Conservation (phyloP, 805 yeast species). For the Cyberlindnera bimundalis region DNA sequence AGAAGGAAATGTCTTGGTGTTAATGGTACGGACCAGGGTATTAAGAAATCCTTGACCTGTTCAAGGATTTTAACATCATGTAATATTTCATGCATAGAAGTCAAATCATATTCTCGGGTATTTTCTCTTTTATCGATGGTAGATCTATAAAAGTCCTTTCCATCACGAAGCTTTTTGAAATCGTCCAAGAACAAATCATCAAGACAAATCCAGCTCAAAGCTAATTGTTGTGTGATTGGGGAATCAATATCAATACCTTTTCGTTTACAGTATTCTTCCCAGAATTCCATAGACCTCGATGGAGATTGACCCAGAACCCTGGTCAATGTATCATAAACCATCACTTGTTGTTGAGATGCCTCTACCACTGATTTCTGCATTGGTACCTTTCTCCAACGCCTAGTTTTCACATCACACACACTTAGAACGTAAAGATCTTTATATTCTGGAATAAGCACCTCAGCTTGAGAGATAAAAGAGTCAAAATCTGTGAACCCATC, state of each 20-base stretch:
- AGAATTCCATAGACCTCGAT: slow-evolving; percentile 36
- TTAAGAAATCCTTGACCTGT: slow-evolving; percentile 27
- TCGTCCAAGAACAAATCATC: slow-evolving; percentile 39
- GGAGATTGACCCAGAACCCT: slow-evolving; percentile 32
- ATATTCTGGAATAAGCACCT: slow-evolving; percentile 21
- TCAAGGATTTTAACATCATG: slow-evolving; percentile 5
- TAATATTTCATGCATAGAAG: slow-evolving; percentile 19
- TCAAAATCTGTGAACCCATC: not conserved
- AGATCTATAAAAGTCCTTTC: slow-evolving; percentile 26
- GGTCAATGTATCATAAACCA: slow-evolving; percentile 52
- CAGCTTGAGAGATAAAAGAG: slow-evolving; percentile 11
- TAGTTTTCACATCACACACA: slow-evolving; percentile 61
- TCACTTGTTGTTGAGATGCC: slow-evolving; percentile 56
- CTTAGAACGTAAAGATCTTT: slow-evolving; percentile 25
- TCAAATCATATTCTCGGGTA: slow-evolving; percentile 17
- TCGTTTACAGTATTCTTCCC: slow-evolving; percentile 44
- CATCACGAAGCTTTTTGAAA: slow-evolving; percentile 36
- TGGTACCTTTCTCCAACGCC: slow-evolving; percentile 44
- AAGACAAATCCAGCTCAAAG: slow-evolving; percentile 37
- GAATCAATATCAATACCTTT: slow-evolving; percentile 47
- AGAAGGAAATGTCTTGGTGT: slow-evolving; percentile 56
- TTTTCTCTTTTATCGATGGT: not conserved
- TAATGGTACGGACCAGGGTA: slow-evolving; percentile 49
- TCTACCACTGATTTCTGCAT: slow-evolving; percentile 44
- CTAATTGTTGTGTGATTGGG: slow-evolving; percentile 42